These are phyloP conservation scores for Buxus sempervirens DNA, from an alignment of 164 flowering plant genomes.

Conservation along the genomic window DNA sequence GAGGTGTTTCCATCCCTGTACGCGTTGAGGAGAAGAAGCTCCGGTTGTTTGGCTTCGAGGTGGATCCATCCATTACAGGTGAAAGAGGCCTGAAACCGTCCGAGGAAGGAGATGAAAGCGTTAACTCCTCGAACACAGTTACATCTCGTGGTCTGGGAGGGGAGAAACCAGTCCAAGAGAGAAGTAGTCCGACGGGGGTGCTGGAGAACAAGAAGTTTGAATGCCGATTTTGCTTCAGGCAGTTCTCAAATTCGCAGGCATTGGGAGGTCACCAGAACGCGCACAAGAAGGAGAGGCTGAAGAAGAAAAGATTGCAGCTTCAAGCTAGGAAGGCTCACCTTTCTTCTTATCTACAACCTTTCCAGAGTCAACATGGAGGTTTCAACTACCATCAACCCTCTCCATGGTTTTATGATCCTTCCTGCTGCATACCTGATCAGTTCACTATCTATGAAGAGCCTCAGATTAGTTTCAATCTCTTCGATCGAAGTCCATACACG, in stretches of 20 bases:
- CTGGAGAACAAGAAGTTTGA: constrained; percentile 55
- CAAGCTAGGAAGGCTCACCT: constrained; percentile 75
- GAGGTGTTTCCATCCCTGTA: constrained; percentile 3
- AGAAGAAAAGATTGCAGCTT: constrained; percentile 77
- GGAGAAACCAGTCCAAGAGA: constrained; percentile 20
- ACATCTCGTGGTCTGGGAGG: constrained; percentile 15
- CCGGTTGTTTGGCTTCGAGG: constrained; percentile 66
- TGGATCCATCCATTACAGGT: constrained; percentile 31
- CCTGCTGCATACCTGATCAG: constrained; percentile 28
- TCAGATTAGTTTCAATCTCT: constrained; percentile 50
- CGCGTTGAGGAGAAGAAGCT: constrained; percentile 49
- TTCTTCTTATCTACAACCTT: constrained; percentile 58
- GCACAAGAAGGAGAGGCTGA: constrained; percentile 89
- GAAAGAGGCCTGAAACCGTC: constrained; percentile 9
- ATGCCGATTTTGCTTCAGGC: constrained; percentile 80
- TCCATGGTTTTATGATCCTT: constrained; percentile 42
- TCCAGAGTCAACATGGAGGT: constrained; percentile 24
- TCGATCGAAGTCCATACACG: constrained; percentile 28
- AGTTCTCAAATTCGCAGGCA: constrained; percentile 85
- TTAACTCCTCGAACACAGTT: constrained; percentile 44
- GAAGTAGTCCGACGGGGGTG: constrained; percentile 10
- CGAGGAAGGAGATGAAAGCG: constrained; percentile 51
- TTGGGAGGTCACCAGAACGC: constrained; percentile 99
- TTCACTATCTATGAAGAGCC: constrained; percentile 42
- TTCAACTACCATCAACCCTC: constrained; percentile 22